These are phyloP conservation scores for Xylaria sp. DNA, from an alignment of 2,329 filamentous ascomycete species.

Conservation along the genomic window DNA sequence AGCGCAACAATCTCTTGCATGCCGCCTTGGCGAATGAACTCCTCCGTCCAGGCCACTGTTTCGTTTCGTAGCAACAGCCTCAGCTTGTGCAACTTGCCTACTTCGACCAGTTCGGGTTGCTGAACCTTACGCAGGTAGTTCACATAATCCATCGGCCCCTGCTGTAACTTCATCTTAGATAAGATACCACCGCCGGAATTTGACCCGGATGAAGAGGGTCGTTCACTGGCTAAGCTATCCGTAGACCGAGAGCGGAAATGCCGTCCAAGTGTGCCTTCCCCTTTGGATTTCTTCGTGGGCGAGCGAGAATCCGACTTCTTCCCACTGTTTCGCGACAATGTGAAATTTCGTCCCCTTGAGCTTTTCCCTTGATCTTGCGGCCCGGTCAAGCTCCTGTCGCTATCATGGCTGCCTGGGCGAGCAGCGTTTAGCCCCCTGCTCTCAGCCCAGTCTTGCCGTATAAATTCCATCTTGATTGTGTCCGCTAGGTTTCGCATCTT, in stretches of 20 bases:
- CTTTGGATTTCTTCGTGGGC: conserved; percentile 79
- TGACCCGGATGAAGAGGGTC: conserved; percentile 64
- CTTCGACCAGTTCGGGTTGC: conserved; percentile 85
- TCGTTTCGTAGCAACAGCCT: conserved; percentile 91
- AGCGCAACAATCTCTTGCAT: conserved; percentile 92
- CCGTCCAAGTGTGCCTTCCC: conserved; percentile 70
- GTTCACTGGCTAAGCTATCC: conserved; percentile 73
- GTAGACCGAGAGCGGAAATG: conserved; percentile 78
- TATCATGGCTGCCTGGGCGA: conserved; percentile 58
- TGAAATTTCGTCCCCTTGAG: conserved; percentile 81
- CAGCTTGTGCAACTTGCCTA: conserved; percentile 95
- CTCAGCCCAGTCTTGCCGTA: conserved; percentile 86
- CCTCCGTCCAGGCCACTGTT: conserved; percentile 94
- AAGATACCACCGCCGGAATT: conserved; percentile 69
- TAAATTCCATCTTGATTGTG: conserved; percentile 95
- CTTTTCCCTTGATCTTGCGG: conserved; percentile 58
- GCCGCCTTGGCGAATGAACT: conserved; percentile 87
- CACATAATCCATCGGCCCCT: conserved; percentile 85
- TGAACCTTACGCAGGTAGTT: conserved; percentile 83
- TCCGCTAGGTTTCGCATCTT: conserved; percentile 92
- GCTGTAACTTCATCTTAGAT: conserved; percentile 77
- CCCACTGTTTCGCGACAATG: conserved; percentile 69
- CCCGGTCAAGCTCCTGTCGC: conserved; percentile 53
- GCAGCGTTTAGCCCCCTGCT: conserved; percentile 64
- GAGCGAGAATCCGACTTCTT: conserved; percentile 71